Conservation (phyloP, 768 basidiomycete genomes). For the Harrya chromipes region DNA sequence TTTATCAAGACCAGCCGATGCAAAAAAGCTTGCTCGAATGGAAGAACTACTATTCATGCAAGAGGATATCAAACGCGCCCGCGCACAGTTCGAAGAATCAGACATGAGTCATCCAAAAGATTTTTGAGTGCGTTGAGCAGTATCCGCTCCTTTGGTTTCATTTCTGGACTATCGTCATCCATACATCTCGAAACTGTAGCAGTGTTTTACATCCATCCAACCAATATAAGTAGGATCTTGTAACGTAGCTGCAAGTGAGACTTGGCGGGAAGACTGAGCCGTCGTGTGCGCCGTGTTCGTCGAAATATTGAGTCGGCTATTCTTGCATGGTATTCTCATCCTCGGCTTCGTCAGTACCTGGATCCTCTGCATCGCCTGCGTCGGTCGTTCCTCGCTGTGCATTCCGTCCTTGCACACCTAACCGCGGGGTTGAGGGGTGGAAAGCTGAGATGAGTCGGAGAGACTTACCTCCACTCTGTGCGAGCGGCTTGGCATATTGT, state of each 20-base stretch:
- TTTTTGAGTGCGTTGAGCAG: constrained; percentile 30
- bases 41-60: constrained; percentile 93
- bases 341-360: constrained; percentile 29
- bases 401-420: constrained; percentile 56
- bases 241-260: neutral
- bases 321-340: constrained; percentile 67
- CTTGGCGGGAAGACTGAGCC: neutral
- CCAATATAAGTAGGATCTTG: neutral
- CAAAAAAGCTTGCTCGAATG: constrained; percentile 89
- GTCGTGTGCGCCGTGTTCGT: neutral
- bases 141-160: neutral
- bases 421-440: constrained; percentile 2
- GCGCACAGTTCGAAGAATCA: constrained; percentile 68
- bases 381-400: constrained; percentile 27
- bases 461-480: constrained; percentile 64
- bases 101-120: constrained; percentile 47
- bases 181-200: neutral
- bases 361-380: constrained; percentile 21
- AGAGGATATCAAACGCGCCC: constrained; percentile 88
- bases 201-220: constrained; percentile 3
- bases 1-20: constrained; percentile 80
- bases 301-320: constrained; percentile 28
- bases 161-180: neutral
- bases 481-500: constrained; percentile 74
- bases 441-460: constrained; percentile 1